Conservation (phyloP, 2,329 filamentous ascomycete species). For the Ascosphaera apis region DNA sequence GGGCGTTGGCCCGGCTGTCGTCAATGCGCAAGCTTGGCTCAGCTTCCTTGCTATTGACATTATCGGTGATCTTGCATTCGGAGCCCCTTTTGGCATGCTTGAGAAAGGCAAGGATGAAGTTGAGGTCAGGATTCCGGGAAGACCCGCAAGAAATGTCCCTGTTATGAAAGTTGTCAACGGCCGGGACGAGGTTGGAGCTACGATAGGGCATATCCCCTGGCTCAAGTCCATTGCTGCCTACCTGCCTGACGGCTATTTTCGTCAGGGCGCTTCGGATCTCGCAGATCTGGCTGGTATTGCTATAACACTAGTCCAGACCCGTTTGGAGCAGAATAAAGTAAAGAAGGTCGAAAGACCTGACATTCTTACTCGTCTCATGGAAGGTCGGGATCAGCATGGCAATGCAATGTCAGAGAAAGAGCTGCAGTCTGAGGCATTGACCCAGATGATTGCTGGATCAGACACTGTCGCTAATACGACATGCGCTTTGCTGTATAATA, state of each 20-base stretch:
- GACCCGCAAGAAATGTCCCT: constrained; percentile 42
- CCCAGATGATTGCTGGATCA: constrained; percentile 56
- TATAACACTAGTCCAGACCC: constrained; percentile 53
- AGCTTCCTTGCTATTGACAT: constrained; percentile 42
- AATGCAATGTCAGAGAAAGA: constrained; percentile 54
- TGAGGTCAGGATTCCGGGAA: constrained; percentile 41
- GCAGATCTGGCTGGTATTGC: constrained; percentile 70
- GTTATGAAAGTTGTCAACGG: constrained; percentile 79
- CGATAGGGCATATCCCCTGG: constrained; percentile 49
- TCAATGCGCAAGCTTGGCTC: constrained; percentile 65
- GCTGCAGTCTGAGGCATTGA: constrained; percentile 69
- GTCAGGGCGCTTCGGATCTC: constrained; percentile 48
- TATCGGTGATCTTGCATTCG: constrained; percentile 43
- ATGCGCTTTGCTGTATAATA: constrained; percentile 64
- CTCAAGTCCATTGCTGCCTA: constrained; percentile 63
- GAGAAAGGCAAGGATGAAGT: constrained; percentile 52
- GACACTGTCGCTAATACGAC: constrained; percentile 49
- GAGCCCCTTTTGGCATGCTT: constrained; percentile 65
- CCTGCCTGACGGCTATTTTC: constrained; percentile 64
- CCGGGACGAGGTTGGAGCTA: constrained; percentile 62
- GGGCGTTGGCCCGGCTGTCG: constrained; percentile 33
- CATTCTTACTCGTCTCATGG: constrained; percentile 61
- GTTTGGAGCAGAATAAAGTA: constrained; percentile 42
- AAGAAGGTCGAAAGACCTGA: constrained; percentile 47
- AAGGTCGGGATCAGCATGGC: constrained; percentile 61